A percentile compares a stretch with the other conserved stretches of the same genome.
These are phyloP conservation scores for Gnomoniopsis sp. DNA, from an alignment of 2,329 filamentous ascomycete species.

Conservation along the genomic window DNA sequence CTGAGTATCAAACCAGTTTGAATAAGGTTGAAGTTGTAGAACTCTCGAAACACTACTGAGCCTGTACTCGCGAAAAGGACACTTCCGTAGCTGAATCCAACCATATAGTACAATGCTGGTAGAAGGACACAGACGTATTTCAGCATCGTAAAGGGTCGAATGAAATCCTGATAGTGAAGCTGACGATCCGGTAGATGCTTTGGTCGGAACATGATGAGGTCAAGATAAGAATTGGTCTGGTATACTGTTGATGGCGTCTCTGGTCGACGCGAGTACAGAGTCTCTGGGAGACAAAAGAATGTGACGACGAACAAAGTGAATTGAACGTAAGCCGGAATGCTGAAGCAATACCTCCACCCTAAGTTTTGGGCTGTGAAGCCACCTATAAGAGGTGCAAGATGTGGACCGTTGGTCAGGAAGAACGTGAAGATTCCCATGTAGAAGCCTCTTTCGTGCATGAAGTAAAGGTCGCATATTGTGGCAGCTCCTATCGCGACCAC, in stretches of 20 bases:
- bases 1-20: conserved; percentile 25
- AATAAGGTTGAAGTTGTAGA: conserved; percentile 23
- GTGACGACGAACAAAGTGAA: conserved; percentile 22
- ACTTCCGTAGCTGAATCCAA: conserved; percentile 24
- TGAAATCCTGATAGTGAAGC: conserved; percentile 18
- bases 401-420: conserved; percentile 22
- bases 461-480: conserved; percentile 23
- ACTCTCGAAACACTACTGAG: conserved; percentile 19
- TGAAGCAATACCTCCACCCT: conserved; percentile 25
- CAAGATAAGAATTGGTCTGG: conserved; percentile 1
- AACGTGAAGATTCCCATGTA: conserved; percentile 24
- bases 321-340: conserved; percentile 25
- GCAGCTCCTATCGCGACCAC: conserved; percentile 21
- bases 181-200: conserved; percentile 6
- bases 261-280: conserved; percentile 21
- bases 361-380: conserved; percentile 26
- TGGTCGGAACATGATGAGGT: conserved; percentile 11
- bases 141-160: conserved; percentile 22
- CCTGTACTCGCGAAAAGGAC: conserved; percentile 24
- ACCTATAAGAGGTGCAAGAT: conserved; percentile 24
- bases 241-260: neutral
- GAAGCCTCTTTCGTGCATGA: conserved; percentile 23
- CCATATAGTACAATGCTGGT: conserved; percentile 23
- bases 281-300: conserved; percentile 26
- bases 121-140: conserved; percentile 21